Conservation (phyloP, 805 yeast genomes). For the Metschnikowia sp. region DNA sequence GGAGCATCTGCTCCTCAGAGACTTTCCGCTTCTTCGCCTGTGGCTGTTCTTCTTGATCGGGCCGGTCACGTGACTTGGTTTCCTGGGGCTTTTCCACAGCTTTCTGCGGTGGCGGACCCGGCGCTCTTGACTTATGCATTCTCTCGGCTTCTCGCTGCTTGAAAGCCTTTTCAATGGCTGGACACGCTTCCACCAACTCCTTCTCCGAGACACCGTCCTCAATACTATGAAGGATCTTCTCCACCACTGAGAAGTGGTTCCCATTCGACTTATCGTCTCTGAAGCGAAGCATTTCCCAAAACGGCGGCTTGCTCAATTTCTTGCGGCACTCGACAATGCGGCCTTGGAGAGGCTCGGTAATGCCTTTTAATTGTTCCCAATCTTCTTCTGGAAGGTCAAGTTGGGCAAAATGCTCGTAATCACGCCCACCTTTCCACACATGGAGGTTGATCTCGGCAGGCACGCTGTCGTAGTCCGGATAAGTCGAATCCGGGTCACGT, state of each 20-base stretch:
- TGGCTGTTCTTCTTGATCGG: conserved; percentile 2
- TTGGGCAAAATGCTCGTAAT: conserved; percentile 64
- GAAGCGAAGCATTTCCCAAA: conserved; percentile 84
- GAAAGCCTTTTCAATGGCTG: conserved; percentile 60
- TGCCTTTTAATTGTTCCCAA: conserved; percentile 70
- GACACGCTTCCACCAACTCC: conserved; percentile 61
- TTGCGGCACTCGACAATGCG: conserved; percentile 83
- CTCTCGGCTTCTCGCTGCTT: conserved; percentile 49
- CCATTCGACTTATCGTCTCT: conserved; percentile 92
- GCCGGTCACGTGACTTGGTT: not conserved
- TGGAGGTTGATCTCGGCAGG: conserved; percentile 61
- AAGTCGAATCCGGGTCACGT: conserved; percentile 66
- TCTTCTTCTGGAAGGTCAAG: conserved; percentile 63
- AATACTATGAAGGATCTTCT: conserved; percentile 78
- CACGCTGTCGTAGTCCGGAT: conserved; percentile 74
- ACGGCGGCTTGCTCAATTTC: conserved; percentile 50
- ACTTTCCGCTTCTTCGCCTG: conserved; percentile 7
- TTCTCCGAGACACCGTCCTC: conserved; percentile 81
- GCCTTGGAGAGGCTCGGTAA: conserved; percentile 82
- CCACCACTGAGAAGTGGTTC: conserved; percentile 77
- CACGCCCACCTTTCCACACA: conserved; percentile 72
- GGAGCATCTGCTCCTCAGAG: conserved; percentile 13
- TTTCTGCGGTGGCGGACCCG: conserved; percentile 4
- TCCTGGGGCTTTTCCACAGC: conserved; percentile 8
- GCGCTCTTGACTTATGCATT: conserved; percentile 12